Base-by-base conservation (phyloP, 2,329 filamentous ascomycete genomes). In the Botryosphaeria dothidea region DNA sequence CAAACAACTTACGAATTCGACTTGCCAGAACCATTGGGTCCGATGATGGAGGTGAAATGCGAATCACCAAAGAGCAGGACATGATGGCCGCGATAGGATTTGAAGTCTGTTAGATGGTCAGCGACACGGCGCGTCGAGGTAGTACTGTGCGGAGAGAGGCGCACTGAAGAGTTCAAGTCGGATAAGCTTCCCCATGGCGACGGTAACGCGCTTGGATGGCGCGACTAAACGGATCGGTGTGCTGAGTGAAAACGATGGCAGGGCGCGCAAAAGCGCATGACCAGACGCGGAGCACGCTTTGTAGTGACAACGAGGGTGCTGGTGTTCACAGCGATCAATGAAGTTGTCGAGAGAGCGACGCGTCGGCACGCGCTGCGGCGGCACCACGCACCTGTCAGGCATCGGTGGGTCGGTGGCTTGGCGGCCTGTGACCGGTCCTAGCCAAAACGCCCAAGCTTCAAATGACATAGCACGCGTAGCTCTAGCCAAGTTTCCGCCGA, bases 1-100 rank as follows among this genome's bases (percentile, higher is more conserved):
- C 51, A 17, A 69, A 64, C 49, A n/a, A 83, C 89, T 76, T 80
- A 94, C 92, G 93, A 97, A 78, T 99, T 99, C 21, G 95, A 99
- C 80, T 99, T 99, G 69, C 95, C 95, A 38, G 95, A 98, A 83
- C 95, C 95, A 93, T 99, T 99, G 77, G 95, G 95, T 5, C 96
- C 95, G 75, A 99, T 98, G 75, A 99, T 97, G 46, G 95, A 99
- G 57, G 95, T 99, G 79, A 99, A 99, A 80, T 97, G 98, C 2
- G 93, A 96, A 82, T 99, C 94, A 74, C 94, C 94, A 73, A 99
- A 97, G 62, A 97, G 87, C 49, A 99, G 88, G 67, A 88, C 90
- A 82, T 99, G 95, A 73, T 97, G 93, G 66, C 93, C 95, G 79
- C 97, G 97, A 84, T 99, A 99, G 72, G 95, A 98, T 83, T 99